These are phyloP conservation scores for Diversispora epigaea DNA, from an alignment of 192 early-diverging fungal species.

Conservation along the genomic window DNA sequence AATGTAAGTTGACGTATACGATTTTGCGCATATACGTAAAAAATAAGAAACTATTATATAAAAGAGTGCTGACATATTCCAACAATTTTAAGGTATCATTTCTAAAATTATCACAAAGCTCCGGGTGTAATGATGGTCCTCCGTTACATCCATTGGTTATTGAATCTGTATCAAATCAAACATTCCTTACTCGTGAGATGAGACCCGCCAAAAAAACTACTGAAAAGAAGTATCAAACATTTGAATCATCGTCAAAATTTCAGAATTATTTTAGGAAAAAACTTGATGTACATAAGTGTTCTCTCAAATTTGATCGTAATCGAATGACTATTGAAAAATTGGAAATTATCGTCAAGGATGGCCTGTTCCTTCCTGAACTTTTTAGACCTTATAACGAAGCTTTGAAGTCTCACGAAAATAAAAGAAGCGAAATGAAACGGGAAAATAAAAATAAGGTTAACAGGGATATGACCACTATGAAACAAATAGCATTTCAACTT, in stretches of 20 bases:
- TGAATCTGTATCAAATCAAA: constrained; percentile 24
- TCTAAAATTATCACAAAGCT: not conserved
- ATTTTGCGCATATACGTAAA: too few species aligned
- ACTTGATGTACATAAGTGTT: constrained; percentile 19
- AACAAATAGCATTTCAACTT: constrained; percentile 3
- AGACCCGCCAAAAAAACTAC: not conserved
- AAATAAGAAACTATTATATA: not conserved
- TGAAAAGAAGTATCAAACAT: not conserved
- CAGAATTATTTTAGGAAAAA: constrained; percentile 18
- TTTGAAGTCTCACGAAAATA: not conserved
- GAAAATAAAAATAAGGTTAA: not conserved
- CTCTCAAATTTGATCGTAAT: not conserved
- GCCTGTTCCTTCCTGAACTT: not conserved
- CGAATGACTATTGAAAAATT: constrained; percentile 3
- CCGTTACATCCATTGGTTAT: constrained; percentile 3
- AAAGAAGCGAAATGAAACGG: not conserved
- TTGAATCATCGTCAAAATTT: not conserved
- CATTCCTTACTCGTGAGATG: constrained; percentile 18
- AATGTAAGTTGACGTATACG: not conserved
- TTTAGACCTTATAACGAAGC: not conserved
- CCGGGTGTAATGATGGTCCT: too few species aligned
- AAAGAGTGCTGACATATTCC: not conserved
- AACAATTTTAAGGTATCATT: not conserved
- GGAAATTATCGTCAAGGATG: constrained; percentile 20
- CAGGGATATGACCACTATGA: not conserved